phyloP scores from a whole-genome alignment of 1,284 basidiomycete genomes.

The Schizophyllum amplum region DNA sequence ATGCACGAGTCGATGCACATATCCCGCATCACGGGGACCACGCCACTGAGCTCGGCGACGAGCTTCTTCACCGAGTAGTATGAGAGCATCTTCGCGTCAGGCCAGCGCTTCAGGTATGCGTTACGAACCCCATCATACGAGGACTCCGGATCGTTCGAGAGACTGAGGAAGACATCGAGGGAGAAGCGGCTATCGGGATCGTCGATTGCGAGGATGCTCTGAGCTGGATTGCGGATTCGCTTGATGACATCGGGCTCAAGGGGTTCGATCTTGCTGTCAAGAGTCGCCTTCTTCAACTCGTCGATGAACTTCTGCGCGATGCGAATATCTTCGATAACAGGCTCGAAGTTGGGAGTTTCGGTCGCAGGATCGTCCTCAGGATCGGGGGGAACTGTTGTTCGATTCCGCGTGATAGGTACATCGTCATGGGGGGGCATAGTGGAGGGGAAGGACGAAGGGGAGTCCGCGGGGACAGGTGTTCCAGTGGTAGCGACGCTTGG shows the following conservation, averaged over 20 bases:
- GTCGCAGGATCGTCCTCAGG: too few species aligned
- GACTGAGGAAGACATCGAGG: slow-evolving; percentile 18
- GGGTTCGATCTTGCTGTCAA: neutral
- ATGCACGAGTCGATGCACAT: slow-evolving; percentile 25
- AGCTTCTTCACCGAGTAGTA: slow-evolving; percentile 16
- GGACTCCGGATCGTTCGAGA: slow-evolving; percentile 16
- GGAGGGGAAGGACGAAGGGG: too few species aligned
- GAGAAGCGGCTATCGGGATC: slow-evolving; percentile 14
- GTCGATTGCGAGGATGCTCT: neutral
- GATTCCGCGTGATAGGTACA: too few species aligned
- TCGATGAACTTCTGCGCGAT: slow-evolving; percentile 4
- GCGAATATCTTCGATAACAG: neutral
- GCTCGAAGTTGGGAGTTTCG: neutral
- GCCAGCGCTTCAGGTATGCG: slow-evolving; percentile 10
- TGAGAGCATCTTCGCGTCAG: slow-evolving; percentile 16
- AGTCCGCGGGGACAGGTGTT: too few species aligned
- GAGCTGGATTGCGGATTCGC: slow-evolving; percentile 1
- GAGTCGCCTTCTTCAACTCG: neutral
- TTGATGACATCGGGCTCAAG: slow-evolving; percentile 1
- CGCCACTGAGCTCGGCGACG: slow-evolving; percentile 16
- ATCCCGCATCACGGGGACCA: slow-evolving; percentile 16
- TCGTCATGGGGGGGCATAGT: too few species aligned
- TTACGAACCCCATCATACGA: slow-evolving; percentile 15
- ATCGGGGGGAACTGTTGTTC: too few species aligned
- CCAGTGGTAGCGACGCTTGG: too few species aligned